Evolutionary conservation across 768 basidiomycete genomes (phyloP).

Genomic region (Hydnomerulius pinastri): DNA sequence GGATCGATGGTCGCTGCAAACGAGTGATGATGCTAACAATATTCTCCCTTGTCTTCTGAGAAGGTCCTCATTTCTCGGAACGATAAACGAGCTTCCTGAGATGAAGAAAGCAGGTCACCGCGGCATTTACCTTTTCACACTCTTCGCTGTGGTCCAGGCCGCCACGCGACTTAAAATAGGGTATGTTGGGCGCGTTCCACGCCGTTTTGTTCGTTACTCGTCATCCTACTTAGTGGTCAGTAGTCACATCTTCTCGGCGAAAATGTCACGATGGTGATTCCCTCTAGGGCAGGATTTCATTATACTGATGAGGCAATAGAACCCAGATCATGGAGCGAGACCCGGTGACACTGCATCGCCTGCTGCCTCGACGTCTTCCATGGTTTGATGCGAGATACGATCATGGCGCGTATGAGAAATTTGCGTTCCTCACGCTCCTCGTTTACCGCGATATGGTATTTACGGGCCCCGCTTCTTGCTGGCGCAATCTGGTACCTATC

Average conservation of each 20-base stretch:
- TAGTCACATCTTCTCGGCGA: constrained; percentile 7
- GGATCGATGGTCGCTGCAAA: background rate
- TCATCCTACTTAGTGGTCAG: background rate
- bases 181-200: constrained; percentile 5
- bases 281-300: constrained; percentile 28
- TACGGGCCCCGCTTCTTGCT: constrained; percentile 5
- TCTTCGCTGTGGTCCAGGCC: background rate
- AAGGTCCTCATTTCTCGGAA: constrained; percentile 13
- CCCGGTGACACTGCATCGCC: constrained; percentile 9
- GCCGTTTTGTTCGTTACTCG: constrained; percentile 13
- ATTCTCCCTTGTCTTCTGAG: background rate
- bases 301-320: constrained; percentile 27
- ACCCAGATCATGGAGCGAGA: constrained; percentile 14
- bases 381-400: constrained; percentile 13
- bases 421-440: constrained; percentile 4
- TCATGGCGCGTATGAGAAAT: constrained; percentile 2
- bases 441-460: constrained; percentile 22
- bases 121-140: constrained; percentile 6
- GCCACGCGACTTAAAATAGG: constrained; percentile 3
- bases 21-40: background rate
- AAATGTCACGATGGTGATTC: constrained; percentile 11
- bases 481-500: constrained; percentile 9
- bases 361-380: constrained; percentile 16
- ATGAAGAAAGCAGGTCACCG: constrained; percentile 19
- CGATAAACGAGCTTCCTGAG: constrained; percentile 10